A percentile compares a stretch with the other conserved stretches of the same genome.
phyloP scores from a whole-genome alignment of 768 basidiomycete species.

The Clitopilus passeckerianus region DNA sequence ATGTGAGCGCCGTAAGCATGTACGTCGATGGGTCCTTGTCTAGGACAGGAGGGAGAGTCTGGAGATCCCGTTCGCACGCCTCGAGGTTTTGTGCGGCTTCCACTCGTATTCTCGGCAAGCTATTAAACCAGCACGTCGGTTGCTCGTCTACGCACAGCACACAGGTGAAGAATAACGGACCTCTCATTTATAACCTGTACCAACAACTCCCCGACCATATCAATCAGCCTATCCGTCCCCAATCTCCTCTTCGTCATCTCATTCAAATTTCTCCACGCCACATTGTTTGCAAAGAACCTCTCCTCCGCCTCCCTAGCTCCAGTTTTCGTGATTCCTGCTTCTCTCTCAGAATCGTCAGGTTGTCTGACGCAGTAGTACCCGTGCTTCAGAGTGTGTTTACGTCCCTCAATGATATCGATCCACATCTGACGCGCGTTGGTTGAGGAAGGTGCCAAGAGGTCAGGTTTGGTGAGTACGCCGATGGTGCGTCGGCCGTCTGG shows the following conservation, averaged over 20 bases:
- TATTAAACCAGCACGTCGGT: constrained; percentile 4
- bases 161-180: constrained; percentile 8
- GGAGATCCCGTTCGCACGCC: constrained; percentile 18
- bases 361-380: constrained; percentile 41
- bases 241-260: constrained; percentile 18
- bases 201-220: constrained; percentile 28
- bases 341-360: constrained; percentile 31
- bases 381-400: constrained; percentile 27
- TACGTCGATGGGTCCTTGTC: constrained; percentile 21
- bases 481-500: constrained; percentile 45
- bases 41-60: constrained; percentile 21
- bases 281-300: constrained; percentile 25
- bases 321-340: constrained; percentile 18
- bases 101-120: constrained; percentile 23
- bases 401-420: constrained; percentile 38
- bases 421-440: constrained; percentile 30
- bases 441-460: constrained; percentile 34
- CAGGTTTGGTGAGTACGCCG: constrained; percentile 57
- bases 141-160: neutral
- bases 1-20: constrained; percentile 25
- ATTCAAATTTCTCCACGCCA: constrained; percentile 28
- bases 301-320: constrained; percentile 27
- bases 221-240: constrained; percentile 30
- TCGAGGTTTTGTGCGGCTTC: constrained; percentile 19
- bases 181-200: constrained; percentile 28